Evolutionary conservation across 2,329 filamentous ascomycete genomes (phyloP).

Genomic region (Alternaria tenuissima): DNA sequence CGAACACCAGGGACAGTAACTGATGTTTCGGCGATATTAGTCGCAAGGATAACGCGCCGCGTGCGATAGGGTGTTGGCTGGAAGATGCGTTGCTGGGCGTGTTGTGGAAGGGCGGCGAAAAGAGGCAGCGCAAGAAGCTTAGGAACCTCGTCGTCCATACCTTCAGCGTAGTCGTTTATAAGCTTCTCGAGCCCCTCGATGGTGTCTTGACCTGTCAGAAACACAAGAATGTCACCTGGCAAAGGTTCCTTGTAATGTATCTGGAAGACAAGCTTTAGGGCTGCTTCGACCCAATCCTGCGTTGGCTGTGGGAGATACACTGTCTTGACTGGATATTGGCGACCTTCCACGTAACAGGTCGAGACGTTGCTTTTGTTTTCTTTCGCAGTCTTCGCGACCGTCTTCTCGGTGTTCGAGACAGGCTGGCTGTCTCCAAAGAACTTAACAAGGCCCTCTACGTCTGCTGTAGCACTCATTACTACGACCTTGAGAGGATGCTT

Average conservation of each 20-base stretch:
- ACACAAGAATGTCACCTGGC: constrained; percentile 93
- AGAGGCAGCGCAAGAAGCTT: constrained; percentile 77
- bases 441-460: constrained; percentile 77
- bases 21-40: constrained; percentile 98
- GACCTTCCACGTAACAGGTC: constrained; percentile 78
- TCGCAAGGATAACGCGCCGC: constrained; percentile 88
- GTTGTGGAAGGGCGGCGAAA: constrained; percentile 88
- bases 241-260: constrained; percentile 87
- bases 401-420: constrained; percentile 15
- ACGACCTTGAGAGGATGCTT: constrained; percentile 78
- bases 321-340: constrained; percentile 84
- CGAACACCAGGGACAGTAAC: constrained; percentile 93
- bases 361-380: constrained; percentile 33
- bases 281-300: constrained; percentile 80
- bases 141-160: constrained; percentile 77
- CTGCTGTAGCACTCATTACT: constrained; percentile 96
- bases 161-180: constrained; percentile 79
- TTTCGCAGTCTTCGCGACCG: constrained; percentile 14
- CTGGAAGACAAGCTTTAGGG: constrained; percentile 83
- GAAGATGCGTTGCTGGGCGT: constrained; percentile 87
- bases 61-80: constrained; percentile 75
- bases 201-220: constrained; percentile 90
- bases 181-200: constrained; percentile 83
- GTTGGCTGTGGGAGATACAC: constrained; percentile 78
- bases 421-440: constrained; percentile 69